These are phyloP conservation scores for Cladosporium oxysporum DNA, from an alignment of 2,329 filamentous ascomycete species.

Conservation along the genomic window DNA sequence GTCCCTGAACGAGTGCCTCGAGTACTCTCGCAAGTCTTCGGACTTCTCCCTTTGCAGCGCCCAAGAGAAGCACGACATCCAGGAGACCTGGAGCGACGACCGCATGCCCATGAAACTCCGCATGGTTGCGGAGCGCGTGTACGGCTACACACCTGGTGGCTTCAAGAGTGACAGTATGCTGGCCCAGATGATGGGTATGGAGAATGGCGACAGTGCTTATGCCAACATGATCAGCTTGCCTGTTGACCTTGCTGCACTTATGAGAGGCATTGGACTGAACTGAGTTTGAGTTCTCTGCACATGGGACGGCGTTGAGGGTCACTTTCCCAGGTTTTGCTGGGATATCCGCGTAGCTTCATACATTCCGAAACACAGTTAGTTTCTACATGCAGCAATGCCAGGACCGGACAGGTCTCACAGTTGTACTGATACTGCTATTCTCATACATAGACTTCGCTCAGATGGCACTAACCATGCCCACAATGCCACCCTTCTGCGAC, in stretches of 20 bases:
- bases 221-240: not conserved
- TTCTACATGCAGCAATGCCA: too few species aligned
- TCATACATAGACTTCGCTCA: not conserved
- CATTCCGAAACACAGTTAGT: not conserved
- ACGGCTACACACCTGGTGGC: not conserved
- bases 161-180: not conserved
- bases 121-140: slow-evolving; percentile 3
- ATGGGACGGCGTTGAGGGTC: not conserved
- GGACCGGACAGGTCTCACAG: too few species aligned
- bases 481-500: slow-evolving; percentile 42
- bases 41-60: slow-evolving; percentile 11
- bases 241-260: not conserved
- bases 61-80: slow-evolving; percentile 23
- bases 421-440: too few species aligned
- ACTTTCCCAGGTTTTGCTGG: not conserved
- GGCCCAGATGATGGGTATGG: not conserved
- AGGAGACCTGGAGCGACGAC: slow-evolving; percentile 21
- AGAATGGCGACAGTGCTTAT: not conserved
- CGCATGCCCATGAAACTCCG: slow-evolving; percentile 12
- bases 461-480: slow-evolving; percentile 25
- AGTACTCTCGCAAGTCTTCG: slow-evolving; percentile 3
- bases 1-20: slow-evolving; percentile 23
- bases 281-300: not conserved
- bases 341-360: not conserved
- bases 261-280: not conserved